Base-by-base conservation (phyloP, 805 yeast species). In the Saccharomycopsis sp. region DNA sequence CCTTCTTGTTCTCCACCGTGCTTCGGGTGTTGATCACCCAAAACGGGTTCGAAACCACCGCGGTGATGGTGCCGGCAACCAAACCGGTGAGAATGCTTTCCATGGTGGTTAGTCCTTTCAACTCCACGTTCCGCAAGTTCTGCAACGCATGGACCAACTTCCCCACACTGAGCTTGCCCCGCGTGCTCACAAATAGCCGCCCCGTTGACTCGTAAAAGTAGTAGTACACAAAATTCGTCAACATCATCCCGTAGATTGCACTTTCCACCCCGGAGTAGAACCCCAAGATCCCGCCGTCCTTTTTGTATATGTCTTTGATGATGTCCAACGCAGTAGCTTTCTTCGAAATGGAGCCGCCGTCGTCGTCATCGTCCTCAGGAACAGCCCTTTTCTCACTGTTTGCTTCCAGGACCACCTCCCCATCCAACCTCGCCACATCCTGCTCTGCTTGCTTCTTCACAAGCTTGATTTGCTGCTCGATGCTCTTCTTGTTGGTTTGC, bases 1-100 rank as follows among this genome's bases (percentile, higher is more conserved):
- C 52, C 27, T 57, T 56, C 49, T 49, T 57, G 12, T 52, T 50
- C n/a, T n/a, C n/a, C 15, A 88, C 86, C 52, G 94, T 83, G 73
- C 80, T 76, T 55, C 95, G 71, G 2, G 96, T 87, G 57, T 87
- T 87, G 34, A 94, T 92, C 33, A 87, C 94, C 96, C 96, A 87
- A 51, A 85, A 76, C 18, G 96, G 96, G 58, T 87, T 87, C 9
- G 95, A 78, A 8, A 78, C 69, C 16, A 82, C 64, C 37, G 87
- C 82, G 3, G 96, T 86, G 29, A 86, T 73, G 7, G 87, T 72
- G 0, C 96, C 96, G 2, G 96, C 94, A 53, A 84, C 67, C 1
- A 92, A 80, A 20, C 96, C 94, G 2, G 87, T 78, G 4, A 69
- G 45, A 52, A 86, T 79, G 40, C 85, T 73, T 60, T 85, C 87